A percentile compares a stretch with the other conserved stretches of the same genome.
Evolutionary conservation across 805 yeast species (phyloP).

Genomic region (Pichia scutulata): DNA sequence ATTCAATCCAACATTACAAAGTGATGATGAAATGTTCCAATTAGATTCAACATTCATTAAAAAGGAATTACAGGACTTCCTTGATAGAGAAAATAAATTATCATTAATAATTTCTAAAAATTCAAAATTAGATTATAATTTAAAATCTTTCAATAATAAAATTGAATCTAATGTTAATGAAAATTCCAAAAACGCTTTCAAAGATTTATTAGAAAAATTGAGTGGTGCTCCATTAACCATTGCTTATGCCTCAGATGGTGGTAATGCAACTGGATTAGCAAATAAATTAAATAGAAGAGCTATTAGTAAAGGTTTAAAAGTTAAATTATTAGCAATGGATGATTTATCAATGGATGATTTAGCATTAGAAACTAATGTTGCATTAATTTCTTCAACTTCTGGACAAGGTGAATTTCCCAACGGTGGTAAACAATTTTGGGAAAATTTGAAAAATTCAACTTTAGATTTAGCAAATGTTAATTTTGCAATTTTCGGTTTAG

Average conservation of each 20-base stretch:
- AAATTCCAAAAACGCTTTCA: slow-evolving; percentile 71
- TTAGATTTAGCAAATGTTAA: slow-evolving; percentile 54
- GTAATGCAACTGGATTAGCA: slow-evolving; percentile 78
- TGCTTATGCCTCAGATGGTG: slow-evolving; percentile 88
- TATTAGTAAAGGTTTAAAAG: slow-evolving; percentile 67
- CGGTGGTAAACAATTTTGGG: slow-evolving; percentile 75
- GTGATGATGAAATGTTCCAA: slow-evolving; percentile 50
- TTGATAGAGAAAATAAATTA: slow-evolving; percentile 85
- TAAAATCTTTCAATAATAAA: slow-evolving; percentile 57
- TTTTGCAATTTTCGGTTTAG: slow-evolving; percentile 65
- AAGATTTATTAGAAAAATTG: slow-evolving; percentile 71
- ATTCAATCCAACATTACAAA: slow-evolving; percentile 56
- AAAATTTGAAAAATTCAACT: slow-evolving; percentile 56
- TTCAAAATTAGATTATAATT: slow-evolving; percentile 72
- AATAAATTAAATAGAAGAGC: slow-evolving; percentile 74
- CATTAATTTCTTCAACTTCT: slow-evolving; percentile 65
- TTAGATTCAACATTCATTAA: slow-evolving; percentile 80
- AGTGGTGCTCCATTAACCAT: slow-evolving; percentile 88
- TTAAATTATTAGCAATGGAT: slow-evolving; percentile 60
- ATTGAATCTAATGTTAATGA: slow-evolving; percentile 42
- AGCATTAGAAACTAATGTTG: slow-evolving; percentile 60
- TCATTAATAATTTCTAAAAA: slow-evolving; percentile 62
- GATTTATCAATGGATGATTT: slow-evolving; percentile 68
- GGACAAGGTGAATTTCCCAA: slow-evolving; percentile 88
- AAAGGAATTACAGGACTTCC: slow-evolving; percentile 66